Evolutionary conservation across 2,329 filamentous ascomycete species (phyloP).

Genomic region (Blastomyces percursus): DNA sequence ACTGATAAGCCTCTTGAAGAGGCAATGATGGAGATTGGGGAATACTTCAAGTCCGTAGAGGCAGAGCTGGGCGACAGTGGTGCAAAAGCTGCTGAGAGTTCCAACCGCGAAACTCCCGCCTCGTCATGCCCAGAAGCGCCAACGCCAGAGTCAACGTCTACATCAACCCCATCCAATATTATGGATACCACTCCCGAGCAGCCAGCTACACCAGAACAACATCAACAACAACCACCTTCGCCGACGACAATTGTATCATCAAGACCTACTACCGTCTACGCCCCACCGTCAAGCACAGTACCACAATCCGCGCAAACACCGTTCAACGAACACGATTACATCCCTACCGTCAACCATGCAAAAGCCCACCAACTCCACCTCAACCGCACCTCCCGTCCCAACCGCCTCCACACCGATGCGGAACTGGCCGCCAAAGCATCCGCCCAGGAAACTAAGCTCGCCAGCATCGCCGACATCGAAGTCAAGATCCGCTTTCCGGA

Average conservation of each 20-base stretch:
- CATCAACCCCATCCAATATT: constrained; percentile 11
- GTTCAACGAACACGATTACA: constrained; percentile 64
- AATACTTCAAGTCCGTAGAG: constrained; percentile 53
- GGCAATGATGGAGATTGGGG: constrained; percentile 69
- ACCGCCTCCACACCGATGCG: constrained; percentile 67
- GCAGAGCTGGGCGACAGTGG: constrained; percentile 16
- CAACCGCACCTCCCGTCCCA: constrained; percentile 65
- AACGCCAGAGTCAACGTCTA: constrained; percentile 9
- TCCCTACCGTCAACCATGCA: constrained; percentile 73
- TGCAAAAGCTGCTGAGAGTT: constrained; percentile 10
- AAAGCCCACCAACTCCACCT: constrained; percentile 68
- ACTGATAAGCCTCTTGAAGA: constrained; percentile 72
- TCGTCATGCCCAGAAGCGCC: constrained; percentile 10
- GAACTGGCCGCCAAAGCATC: constrained; percentile 63
- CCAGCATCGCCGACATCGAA: constrained; percentile 55
- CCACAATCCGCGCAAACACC: constrained; percentile 61
- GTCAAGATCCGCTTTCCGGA: constrained; percentile 84
- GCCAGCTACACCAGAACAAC: constrained; percentile 7
- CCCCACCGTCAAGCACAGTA: constrained; percentile 61
- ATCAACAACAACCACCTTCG: constrained; percentile 10
- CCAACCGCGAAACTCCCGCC: background rate
- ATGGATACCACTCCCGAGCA: constrained; percentile 4
- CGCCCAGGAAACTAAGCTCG: constrained; percentile 54
- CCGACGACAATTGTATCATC: constrained; percentile 31
- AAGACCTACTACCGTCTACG: constrained; percentile 56